A percentile compares a stretch with the other conserved stretches of the same genome.
These are phyloP conservation scores for Hericium erinaceus DNA, from an alignment of 768 basidiomycete species.

Conservation along the genomic window DNA sequence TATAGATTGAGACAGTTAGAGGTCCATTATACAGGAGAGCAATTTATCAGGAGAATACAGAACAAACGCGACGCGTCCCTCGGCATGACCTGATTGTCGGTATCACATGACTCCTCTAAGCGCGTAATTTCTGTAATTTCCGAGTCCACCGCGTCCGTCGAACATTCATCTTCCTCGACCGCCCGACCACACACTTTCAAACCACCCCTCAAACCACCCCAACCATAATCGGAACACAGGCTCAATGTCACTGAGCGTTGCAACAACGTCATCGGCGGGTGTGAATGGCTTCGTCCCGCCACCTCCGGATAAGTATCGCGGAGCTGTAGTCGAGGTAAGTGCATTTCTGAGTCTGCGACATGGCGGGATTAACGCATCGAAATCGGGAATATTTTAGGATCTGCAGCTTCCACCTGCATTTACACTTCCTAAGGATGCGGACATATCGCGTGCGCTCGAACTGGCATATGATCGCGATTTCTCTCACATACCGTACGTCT, in stretches of 20 bases:
- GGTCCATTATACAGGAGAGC: too few species aligned
- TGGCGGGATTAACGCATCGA: not conserved
- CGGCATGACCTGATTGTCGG: not conserved
- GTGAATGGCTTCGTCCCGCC: not conserved
- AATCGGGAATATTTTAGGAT: constrained; percentile 35
- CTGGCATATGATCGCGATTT: constrained; percentile 92
- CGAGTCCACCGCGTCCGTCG: not conserved
- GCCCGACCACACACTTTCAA: too few species aligned
- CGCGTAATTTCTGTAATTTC: not conserved
- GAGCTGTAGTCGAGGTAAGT: constrained; percentile 82
- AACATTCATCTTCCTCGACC: not conserved
- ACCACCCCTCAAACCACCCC: not conserved
- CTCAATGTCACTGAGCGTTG: not conserved
- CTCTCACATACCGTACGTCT: constrained; percentile 77
- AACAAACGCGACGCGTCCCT: too few species aligned
- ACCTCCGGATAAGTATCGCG: constrained; percentile 59
- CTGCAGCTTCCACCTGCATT: constrained; percentile 85
- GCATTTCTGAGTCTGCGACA: not conserved
- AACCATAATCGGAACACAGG: not conserved
- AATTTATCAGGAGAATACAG: too few species aligned
- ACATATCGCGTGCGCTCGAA: constrained; percentile 69
- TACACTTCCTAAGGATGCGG: constrained; percentile 61
- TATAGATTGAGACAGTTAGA: too few species aligned
- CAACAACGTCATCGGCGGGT: not conserved
- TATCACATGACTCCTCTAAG: not conserved